These are phyloP conservation scores for Kodamaea arcana DNA, from an alignment of 1,139 yeast genomes.

Conservation along the genomic window DNA sequence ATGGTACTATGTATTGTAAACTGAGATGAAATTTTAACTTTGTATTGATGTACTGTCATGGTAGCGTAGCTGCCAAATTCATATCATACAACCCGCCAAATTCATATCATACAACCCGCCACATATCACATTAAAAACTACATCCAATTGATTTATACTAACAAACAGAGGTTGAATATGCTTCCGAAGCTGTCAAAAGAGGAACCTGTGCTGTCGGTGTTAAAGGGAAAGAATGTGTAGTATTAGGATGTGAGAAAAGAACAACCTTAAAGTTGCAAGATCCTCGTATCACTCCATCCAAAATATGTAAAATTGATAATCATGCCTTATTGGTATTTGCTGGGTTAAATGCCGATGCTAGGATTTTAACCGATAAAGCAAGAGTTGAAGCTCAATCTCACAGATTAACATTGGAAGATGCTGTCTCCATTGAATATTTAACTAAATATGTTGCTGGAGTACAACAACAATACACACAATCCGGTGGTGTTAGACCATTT, in stretches of 20 bases:
- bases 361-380: slow-evolving; percentile 91
- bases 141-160: too few relatives aligned
- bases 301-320: slow-evolving; percentile 85
- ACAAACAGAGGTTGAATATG: slow-evolving; percentile 80
- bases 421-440: slow-evolving; percentile 87
- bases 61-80: too few relatives aligned
- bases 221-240: slow-evolving; percentile 84
- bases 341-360: slow-evolving; percentile 96
- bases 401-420: slow-evolving; percentile 86
- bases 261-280: slow-evolving; percentile 94
- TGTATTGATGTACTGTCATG: too few relatives aligned
- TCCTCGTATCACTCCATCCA: slow-evolving; percentile 92
- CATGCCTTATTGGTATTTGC: slow-evolving; percentile 94
- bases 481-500: slow-evolving; percentile 95
- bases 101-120: too few relatives aligned
- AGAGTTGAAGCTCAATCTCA: slow-evolving; percentile 98
- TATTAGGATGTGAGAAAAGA: slow-evolving; percentile 94
- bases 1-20: too few relatives aligned
- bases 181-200: slow-evolving; percentile 95
- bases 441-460: slow-evolving; percentile 95
- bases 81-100: too few relatives aligned
- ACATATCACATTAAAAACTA: too few relatives aligned
- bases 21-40: too few relatives aligned
- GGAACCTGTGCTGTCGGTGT: slow-evolving; percentile 98
- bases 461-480: slow-evolving; percentile 95